Percentiles rank a stretch among this genome's conserved stretches.
These are phyloP conservation scores for Neobulgaria alba DNA, from an alignment of 2,329 filamentous ascomycete species.

Conservation along the genomic window DNA sequence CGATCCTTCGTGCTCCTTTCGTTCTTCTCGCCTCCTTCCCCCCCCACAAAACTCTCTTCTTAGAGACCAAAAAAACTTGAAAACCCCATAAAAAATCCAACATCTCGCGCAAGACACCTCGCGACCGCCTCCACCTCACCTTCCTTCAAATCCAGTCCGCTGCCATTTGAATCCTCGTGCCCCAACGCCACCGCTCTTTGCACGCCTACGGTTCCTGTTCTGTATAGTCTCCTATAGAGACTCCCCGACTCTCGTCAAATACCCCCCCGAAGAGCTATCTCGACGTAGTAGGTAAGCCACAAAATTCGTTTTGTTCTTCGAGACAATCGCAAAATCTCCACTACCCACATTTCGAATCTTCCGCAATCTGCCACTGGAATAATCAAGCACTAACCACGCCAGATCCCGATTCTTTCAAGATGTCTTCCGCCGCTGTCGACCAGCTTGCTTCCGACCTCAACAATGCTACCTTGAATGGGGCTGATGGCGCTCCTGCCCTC, in stretches of 20 bases:
- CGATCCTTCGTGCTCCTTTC: conserved; percentile 29
- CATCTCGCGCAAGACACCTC: conserved; percentile 15
- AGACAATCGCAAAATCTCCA: conserved; percentile 5
- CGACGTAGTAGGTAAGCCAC: conserved; percentile 19
- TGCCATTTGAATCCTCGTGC: conserved; percentile 12
- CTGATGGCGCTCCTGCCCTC: conserved; percentile 58
- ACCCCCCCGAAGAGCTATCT: conserved; percentile 18
- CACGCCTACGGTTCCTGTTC: conserved; percentile 14
- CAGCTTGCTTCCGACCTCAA: conserved; percentile 73
- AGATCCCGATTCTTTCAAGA: conserved; percentile 34
- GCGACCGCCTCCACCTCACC: conserved; percentile 21
- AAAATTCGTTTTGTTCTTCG: conserved; percentile 6
- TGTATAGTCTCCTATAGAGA: conserved; percentile 17
- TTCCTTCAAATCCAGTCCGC: conserved; percentile 10
- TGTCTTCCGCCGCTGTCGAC: conserved; percentile 61
- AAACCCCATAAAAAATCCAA: conserved; percentile 28
- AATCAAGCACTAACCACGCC: neutral
- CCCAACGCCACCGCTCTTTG: conserved; percentile 15
- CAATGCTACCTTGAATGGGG: conserved; percentile 61
- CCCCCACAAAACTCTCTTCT: conserved; percentile 26
- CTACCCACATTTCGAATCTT: neutral
- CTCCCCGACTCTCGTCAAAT: conserved; percentile 6
- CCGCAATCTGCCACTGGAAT: neutral
- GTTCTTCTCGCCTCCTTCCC: conserved; percentile 29
- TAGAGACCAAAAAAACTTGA: conserved; percentile 33